phyloP scores from a whole-genome alignment of 495 filamentous ascomycete species.

The Eremomyces bilateralis region DNA sequence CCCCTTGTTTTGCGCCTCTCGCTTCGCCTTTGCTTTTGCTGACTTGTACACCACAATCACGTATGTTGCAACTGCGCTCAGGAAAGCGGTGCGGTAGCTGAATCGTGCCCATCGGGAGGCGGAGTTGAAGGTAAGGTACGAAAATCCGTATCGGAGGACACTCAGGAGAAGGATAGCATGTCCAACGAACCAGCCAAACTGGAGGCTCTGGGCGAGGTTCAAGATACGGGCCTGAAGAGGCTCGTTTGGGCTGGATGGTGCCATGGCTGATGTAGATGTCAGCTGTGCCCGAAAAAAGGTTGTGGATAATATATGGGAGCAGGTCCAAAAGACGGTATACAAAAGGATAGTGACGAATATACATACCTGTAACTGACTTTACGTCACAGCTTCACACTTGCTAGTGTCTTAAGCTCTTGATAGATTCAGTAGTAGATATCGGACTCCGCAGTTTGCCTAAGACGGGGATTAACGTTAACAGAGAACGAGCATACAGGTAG shows the following conservation, averaged over 20 bases:
- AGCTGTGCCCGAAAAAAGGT: no score
- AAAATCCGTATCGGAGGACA: conserved; percentile 58
- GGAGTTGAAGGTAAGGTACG: conserved; percentile 65
- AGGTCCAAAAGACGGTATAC: no score
- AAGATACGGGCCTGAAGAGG: conserved; percentile 55
- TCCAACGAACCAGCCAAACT: conserved; percentile 80
- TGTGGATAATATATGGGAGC: no score
- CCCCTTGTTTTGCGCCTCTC: conserved; percentile 31
- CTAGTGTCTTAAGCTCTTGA: no score
- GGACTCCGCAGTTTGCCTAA: no score
- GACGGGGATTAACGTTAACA: no score
- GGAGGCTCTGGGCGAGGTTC: conserved; percentile 63
- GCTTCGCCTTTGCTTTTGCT: conserved; percentile 50
- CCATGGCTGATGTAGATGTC: conserved; percentile 42
- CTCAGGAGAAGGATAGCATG: conserved; percentile 70
- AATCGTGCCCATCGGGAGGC: conserved; percentile 50
- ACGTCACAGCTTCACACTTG: no score
- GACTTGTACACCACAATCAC: conserved; percentile 99
- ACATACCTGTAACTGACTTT: no score
- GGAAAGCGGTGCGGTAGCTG: conserved; percentile 72
- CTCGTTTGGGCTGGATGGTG: conserved; percentile 54
- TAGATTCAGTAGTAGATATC: no score
- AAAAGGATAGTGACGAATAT: no score
- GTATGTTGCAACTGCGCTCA: conserved; percentile 77
- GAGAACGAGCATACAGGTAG: no score